These are phyloP conservation scores for Pisolithus sp. DNA, from an alignment of 768 basidiomycete species.

Conservation along the genomic window DNA sequence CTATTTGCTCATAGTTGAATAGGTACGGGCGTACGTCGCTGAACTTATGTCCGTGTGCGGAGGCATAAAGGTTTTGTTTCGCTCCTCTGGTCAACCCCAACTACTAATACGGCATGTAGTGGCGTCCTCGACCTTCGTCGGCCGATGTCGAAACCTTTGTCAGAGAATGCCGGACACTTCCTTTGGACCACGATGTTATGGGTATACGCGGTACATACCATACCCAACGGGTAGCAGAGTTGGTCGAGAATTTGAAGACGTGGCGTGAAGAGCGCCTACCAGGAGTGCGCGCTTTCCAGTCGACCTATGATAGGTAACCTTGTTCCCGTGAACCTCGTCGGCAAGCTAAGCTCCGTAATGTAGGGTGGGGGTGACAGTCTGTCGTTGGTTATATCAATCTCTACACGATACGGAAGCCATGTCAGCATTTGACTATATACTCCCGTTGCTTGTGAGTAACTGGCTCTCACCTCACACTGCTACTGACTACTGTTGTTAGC, in stretches of 20 bases:
- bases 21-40: constrained; percentile 73
- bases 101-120: constrained; percentile 30
- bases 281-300: constrained; percentile 75
- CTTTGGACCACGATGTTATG: constrained; percentile 66
- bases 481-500: constrained; percentile 33
- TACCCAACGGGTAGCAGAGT: constrained; percentile 47
- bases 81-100: neutral
- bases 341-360: neutral
- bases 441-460: constrained; percentile 65
- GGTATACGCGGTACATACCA: constrained; percentile 63
- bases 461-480: neutral
- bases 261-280: constrained; percentile 70
- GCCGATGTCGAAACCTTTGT: constrained; percentile 59
- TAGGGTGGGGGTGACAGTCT: constrained; percentile 60
- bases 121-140: constrained; percentile 56
- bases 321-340: neutral
- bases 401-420: constrained; percentile 74
- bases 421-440: constrained; percentile 72
- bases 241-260: constrained; percentile 55
- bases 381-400: constrained; percentile 72
- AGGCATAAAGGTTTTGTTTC: constrained; percentile 54
- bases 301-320: constrained; percentile 69
- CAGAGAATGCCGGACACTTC: constrained; percentile 53
- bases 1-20: constrained; percentile 2
- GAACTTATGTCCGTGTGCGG: constrained; percentile 67